Evolutionary conservation across 164 flowering plant genomes (phyloP), one percentile per base, ranked within the genome.

Genomic region (Nelumbo lutea): DNA sequence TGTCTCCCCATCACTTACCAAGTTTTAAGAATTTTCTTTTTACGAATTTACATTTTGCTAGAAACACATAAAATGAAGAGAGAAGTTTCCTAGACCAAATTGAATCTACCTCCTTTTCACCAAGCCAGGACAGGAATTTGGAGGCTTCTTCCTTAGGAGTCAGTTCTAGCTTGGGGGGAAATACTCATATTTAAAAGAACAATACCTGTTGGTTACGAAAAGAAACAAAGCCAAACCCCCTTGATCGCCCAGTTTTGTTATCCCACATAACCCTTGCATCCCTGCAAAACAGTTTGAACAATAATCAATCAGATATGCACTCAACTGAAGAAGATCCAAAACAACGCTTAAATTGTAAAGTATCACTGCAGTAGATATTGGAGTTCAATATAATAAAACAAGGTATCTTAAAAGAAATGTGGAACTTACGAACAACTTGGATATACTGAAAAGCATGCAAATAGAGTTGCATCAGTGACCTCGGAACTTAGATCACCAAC

Each of bases 261-360:
- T 91, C 95, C 95, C 95, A 90, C 96, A 90, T 89, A 52, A 89
- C 97, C 73, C 90, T 81, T 71, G 97, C 97, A 87, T 91, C 97
- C 63, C 97, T 91, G 79, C 44, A 72, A 68, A 57, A 42, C 63
- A 67, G 52, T 45, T 58, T 13, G n/a, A 39, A 4, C 51, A 53
- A 48, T 14, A 10, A 64, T 6, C 44, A 64, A 58, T 46, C 55
- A 8, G n/a, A 48, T 67, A 52, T 65, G 14, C 14, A 6, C 8
- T 4, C n/a, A 27, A 48, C 38, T 9, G 39, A 38, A 2, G 9
- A 2, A n/a, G 9, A 4, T 13, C 6, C 27, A 47, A 8, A 47
- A 5, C 5, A 41, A 50, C 5, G 40, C 40, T 7, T 15, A 41
- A 13, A 53, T 11, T 8, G 52, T 10, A 53, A 44, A 14, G 2